These are phyloP conservation scores for Emergomyces pasteurianus DNA, from an alignment of 2,329 filamentous ascomycete species.

Conservation along the genomic window DNA sequence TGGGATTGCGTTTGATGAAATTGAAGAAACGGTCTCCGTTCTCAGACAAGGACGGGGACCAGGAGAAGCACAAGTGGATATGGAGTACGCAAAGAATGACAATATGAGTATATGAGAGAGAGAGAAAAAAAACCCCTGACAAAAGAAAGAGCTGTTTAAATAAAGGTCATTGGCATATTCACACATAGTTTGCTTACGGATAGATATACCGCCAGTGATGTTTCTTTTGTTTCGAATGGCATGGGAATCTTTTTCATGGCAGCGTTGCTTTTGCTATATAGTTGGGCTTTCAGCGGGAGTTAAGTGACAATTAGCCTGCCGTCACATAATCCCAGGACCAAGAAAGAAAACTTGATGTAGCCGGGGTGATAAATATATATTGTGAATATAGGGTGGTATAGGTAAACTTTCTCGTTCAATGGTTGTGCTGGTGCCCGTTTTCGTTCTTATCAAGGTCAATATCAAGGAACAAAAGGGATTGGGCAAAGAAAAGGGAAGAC, in stretches of 20 bases:
- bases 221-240: too few relatives aligned
- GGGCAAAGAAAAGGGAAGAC: too few relatives aligned
- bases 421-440: neutral
- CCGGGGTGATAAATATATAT: neutral
- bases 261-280: too few relatives aligned
- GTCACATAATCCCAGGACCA: neutral
- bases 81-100: neutral
- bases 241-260: too few relatives aligned
- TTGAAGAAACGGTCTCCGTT: too few relatives aligned
- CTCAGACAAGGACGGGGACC: neutral
- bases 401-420: too few relatives aligned
- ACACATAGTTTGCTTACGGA: neutral
- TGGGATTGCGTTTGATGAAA: neutral
- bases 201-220: neutral
- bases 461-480: neutral
- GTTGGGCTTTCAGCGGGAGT: neutral
- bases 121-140: neutral
- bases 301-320: neutral
- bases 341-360: neutral
- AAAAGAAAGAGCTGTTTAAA: neutral
- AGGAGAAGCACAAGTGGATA: neutral
- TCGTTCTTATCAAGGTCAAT: neutral
- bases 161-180: neutral
- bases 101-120: neutral
- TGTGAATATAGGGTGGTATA: too few relatives aligned